These are phyloP conservation scores for Daldinia vernicosa DNA, from an alignment of 495 filamentous ascomycete species.

Conservation along the genomic window DNA sequence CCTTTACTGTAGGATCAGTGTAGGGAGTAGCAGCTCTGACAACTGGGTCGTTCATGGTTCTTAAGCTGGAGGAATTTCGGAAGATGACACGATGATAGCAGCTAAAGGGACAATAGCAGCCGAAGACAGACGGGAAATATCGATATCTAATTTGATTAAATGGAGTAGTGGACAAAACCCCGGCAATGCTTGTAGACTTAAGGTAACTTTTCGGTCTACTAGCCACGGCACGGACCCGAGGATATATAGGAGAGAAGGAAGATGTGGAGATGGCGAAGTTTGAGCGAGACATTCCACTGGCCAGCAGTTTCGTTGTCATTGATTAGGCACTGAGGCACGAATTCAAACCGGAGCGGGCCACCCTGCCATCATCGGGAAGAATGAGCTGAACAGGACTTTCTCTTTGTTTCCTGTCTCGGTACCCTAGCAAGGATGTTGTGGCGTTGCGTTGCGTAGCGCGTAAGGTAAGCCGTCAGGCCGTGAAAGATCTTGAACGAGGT, in stretches of 20 bases:
- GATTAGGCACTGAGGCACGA: constrained; percentile 47
- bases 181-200: constrained; percentile 40
- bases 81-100: constrained; percentile 18
- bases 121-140: constrained; percentile 43
- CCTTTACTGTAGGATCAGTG: constrained; percentile 57
- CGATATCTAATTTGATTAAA: constrained; percentile 46
- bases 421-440: constrained; percentile 32
- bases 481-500: constrained; percentile 17
- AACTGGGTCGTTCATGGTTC: constrained; percentile 61
- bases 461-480: constrained; percentile 24
- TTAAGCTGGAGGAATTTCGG: constrained; percentile 49
- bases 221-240: constrained; percentile 47
- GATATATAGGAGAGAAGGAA: constrained; percentile 49
- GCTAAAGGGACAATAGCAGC: constrained; percentile 39
- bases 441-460: constrained; percentile 36
- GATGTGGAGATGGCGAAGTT: constrained; percentile 46
- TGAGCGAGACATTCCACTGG: constrained; percentile 49
- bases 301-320: constrained; percentile 37
- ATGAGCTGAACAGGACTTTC: constrained; percentile 26
- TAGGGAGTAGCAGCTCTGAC: constrained; percentile 60
- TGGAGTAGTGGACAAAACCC: constrained; percentile 45
- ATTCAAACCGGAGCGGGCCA: constrained; percentile 50
- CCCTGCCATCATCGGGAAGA: constrained; percentile 48
- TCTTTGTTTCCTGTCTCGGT: constrained; percentile 38
- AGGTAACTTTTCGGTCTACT: constrained; percentile 43